Base-by-base conservation (phyloP, 2,329 filamentous ascomycete species). In the Periconia digitata region DNA sequence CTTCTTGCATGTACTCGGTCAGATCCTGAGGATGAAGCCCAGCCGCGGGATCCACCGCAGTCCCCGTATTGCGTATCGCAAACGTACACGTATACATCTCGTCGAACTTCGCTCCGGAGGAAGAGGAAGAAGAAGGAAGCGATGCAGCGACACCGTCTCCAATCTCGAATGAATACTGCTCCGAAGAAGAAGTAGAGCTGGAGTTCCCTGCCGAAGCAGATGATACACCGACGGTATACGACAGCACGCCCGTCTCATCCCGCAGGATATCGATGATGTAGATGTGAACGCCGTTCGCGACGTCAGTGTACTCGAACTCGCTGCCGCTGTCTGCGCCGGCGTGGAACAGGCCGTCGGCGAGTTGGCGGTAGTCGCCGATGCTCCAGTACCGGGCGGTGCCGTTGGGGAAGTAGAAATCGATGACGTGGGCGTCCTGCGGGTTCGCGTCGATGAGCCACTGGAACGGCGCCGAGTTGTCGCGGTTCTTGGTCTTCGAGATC, bases 391-490 rank as follows among this genome's bases (percentile, higher is more conserved):
- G 61, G 1, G 71, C 64, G 0, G 74, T 76, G 20, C 79, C 78
- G 43, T 80, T 75, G 1, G 79, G 78, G 0, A 73, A 69, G 56
- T 72, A 66, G 52, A 79, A 82, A 55, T 81, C 78, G 6, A 79
- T 63, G 1, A 80, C 70, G 8, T 69, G 60, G 40, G 81, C 78
- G 47, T 81, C 78, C 50, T 80, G 67, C 0, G 79, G 78, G 59
- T 81, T 79, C 2, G 79, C 79, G 51, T 81, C 79, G 34, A 81
- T 77, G 20, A 72, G 72, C 78, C 79, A 81, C 50, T 81, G 78
- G 69, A 81, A 81, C 0, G 79, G 79, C 70, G 60, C 2, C 44
- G 22, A 4, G 16, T 47, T 53, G 48, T 78, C 70, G 62, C 78
- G 80, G 18, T 76, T 77, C 68, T 81, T 82, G 70, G 73, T 77